Conservation (phyloP, 768 basidiomycete species). For the Neoboletus magnificus region DNA sequence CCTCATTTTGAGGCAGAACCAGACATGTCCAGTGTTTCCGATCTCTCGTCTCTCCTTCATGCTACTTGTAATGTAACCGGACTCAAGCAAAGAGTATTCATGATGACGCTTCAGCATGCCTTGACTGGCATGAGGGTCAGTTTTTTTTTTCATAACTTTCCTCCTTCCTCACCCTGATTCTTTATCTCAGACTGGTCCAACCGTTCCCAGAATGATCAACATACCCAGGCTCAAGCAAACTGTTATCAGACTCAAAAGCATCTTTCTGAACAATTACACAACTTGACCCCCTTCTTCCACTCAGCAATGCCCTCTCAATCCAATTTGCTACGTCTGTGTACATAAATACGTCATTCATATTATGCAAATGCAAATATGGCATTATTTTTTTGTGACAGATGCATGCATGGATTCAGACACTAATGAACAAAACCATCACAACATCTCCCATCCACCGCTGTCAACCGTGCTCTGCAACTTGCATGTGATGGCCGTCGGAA, state of each 20-base stretch:
- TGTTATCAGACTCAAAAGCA: conserved; percentile 16
- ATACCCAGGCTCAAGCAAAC: conserved; percentile 35
- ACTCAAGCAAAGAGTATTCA: conserved; percentile 50
- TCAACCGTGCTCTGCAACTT: conserved; percentile 86
- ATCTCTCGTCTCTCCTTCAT: conserved; percentile 40
- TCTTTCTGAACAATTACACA: not conserved
- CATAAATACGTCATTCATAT: not conserved
- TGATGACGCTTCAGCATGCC: conserved; percentile 73
- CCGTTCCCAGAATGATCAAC: conserved; percentile 37
- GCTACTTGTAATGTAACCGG: conserved; percentile 40
- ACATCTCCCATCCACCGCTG: conserved; percentile 90
- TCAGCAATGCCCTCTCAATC: too few species aligned
- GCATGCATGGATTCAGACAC: not conserved
- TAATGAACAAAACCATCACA: too few species aligned
- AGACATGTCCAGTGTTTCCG: conserved; percentile 3
- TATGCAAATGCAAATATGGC: not conserved
- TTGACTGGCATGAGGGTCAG: conserved; percentile 83
- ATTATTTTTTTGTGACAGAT: not conserved
- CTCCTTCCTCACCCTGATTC: not conserved
- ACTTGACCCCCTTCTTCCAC: not conserved
- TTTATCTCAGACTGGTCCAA: conserved; percentile 38
- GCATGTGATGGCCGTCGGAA: conserved; percentile 86
- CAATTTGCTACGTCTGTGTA: too few species aligned
- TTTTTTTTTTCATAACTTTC: not conserved
- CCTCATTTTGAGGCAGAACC: not conserved